Evolutionary conservation across 2,329 filamentous ascomycete species (phyloP), one percentile per base, ranked within the genome.

Genomic region (Penicillium sp.): DNA sequence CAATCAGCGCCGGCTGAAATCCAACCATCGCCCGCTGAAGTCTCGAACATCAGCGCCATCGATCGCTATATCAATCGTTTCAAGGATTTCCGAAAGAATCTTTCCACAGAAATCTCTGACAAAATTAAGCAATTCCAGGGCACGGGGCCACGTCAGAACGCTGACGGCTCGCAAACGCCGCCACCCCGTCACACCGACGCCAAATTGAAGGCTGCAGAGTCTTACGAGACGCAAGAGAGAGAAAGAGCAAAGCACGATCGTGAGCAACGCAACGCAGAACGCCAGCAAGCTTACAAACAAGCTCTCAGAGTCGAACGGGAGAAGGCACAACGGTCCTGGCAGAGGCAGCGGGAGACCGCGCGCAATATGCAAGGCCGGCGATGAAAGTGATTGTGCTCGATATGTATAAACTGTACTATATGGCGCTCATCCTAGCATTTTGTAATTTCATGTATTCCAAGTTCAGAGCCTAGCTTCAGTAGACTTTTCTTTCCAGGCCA

Each of bases 181-280:
- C 41, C 47, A 8, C 50, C 56, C 4, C 53, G 60, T 21, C 41
- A 57, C 10, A 60, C 54, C 3, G 53, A 63, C 23, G 57, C 59
- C n/a, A 53, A 65, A 28, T 48, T 59, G n/a, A 59, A 53, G 36
- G 55, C 48, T 9, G 58, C 58, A 1, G 39, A 45, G n/a, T 46
- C 57, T n/a, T 64, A 64, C 19, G 60, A 65, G 34, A 40, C 51
- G 26, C 53, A 51, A 25, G 50, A 59, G 17, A 51, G 38, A 16
- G 51, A 58, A 10, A 52, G 61, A 21, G 51, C 62, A 19, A 48
- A 54, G 7, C 50, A 43, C 26, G 62, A 60, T 39, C 61, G 64
- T 29, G 59, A 65, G 36, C 54, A 65, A 41, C 55, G 59, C 11
- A 68, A 66, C 20, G 59, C 66, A 35, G 56, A 62, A 13, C 58